Percentiles rank a stretch among this genome's conserved stretches.
These are phyloP conservation scores for Zygoascus bituminiphila DNA, from an alignment of 805 yeast species.

Conservation along the genomic window DNA sequence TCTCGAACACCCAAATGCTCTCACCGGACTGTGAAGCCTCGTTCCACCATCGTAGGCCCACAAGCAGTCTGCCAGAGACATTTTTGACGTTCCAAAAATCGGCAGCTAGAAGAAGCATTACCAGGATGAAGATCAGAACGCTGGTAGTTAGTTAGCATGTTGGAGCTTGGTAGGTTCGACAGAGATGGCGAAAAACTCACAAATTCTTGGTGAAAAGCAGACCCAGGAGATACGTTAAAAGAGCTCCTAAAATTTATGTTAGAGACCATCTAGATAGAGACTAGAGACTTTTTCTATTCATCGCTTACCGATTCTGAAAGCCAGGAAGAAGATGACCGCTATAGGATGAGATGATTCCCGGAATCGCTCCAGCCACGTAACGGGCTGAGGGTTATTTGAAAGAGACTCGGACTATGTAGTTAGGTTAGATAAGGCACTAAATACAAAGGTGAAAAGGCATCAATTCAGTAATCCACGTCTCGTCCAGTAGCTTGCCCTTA, in stretches of 20 bases:
- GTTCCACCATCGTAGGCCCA: constrained; percentile 94
- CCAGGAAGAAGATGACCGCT: constrained; percentile 59
- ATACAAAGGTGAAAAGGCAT: too few species aligned
- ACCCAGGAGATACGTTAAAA: constrained; percentile 64
- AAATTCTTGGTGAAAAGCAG: constrained; percentile 55
- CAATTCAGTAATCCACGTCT: too few species aligned
- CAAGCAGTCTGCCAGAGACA: constrained; percentile 79
- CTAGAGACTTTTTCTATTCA: background rate
- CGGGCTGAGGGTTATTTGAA: background rate
- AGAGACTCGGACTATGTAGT: background rate
- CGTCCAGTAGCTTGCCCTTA: too few species aligned
- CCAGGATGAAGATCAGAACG: constrained; percentile 69
- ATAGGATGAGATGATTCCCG: constrained; percentile 74
- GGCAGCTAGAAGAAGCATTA: constrained; percentile 68
- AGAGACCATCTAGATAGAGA: background rate
- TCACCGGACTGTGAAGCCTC: constrained; percentile 61
- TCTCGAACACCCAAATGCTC: constrained; percentile 80
- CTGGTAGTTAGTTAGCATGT: constrained; percentile 21
- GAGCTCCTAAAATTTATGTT: constrained; percentile 34
- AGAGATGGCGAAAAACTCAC: constrained; percentile 20
- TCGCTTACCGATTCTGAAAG: constrained; percentile 43
- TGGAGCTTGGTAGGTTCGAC: too few species aligned
- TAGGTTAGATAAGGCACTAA: too few species aligned
- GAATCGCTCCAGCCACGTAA: constrained; percentile 39
- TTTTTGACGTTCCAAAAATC: constrained; percentile 94